Percentiles rank a stretch among this genome's conserved stretches.
Conservation (phyloP, 2,329 filamentous ascomycete genomes). For the Alternaria arborescens region DNA sequence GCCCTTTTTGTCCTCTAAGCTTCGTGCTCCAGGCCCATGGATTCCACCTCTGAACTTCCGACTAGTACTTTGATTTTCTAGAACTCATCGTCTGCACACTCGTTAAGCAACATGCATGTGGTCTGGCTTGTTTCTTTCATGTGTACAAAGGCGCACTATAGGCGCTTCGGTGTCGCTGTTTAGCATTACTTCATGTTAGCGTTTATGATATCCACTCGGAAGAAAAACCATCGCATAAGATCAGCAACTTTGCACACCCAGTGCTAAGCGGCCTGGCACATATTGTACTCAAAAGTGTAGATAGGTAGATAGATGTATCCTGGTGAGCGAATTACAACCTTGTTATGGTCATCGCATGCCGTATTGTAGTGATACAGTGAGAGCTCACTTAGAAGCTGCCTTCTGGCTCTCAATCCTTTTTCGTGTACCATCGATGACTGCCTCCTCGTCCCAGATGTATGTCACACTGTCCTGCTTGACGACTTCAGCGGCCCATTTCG, state of each 20-base stretch:
- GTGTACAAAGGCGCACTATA: not conserved
- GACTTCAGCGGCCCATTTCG: slow-evolving; percentile 71
- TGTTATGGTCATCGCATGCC: not conserved
- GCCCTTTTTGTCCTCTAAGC: not conserved
- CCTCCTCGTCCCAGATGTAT: slow-evolving; percentile 47
- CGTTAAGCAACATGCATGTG: not conserved
- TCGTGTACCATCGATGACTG: slow-evolving; percentile 25
- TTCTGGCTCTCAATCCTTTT: slow-evolving; percentile 40
- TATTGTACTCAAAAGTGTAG: slow-evolving; percentile 15
- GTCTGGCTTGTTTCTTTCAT: not conserved
- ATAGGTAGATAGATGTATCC: slow-evolving; percentile 4
- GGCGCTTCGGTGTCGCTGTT: slow-evolving; percentile 13
- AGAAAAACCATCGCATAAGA: slow-evolving; percentile 9
- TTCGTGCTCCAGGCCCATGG: not conserved
- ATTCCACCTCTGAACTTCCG: not conserved
- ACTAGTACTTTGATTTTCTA: slow-evolving; percentile 1
- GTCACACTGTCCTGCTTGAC: slow-evolving; percentile 71
- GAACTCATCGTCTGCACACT: slow-evolving; percentile 19
- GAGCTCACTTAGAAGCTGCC: slow-evolving; percentile 25
- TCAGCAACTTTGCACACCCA: not conserved
- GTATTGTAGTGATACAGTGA: too few species aligned
- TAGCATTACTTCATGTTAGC: slow-evolving; percentile 13
- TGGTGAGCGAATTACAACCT: slow-evolving; percentile 1
- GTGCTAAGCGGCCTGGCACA: not conserved
- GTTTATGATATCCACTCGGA: slow-evolving; percentile 26